phyloP scores from a whole-genome alignment of 768 basidiomycete genomes.

The button mushroom (Agaricus bisporus) region DNA sequence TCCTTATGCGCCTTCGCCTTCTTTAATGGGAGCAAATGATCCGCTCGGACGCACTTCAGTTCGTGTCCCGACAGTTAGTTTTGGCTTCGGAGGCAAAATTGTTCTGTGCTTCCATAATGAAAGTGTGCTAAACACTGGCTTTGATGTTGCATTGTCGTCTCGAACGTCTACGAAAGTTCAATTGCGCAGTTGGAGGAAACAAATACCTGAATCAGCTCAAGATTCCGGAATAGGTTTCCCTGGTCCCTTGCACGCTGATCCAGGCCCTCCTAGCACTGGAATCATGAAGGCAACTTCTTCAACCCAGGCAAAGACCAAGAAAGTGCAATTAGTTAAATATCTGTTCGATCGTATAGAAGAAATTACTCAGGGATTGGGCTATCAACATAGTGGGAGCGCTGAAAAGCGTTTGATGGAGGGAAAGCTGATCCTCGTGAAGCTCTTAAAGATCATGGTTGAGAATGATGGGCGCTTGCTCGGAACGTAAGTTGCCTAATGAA shows the following conservation, averaged over 20 bases:
- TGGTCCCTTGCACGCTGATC: slow-evolving; percentile 82
- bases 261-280: slow-evolving; percentile 54
- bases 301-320: slow-evolving; percentile 75
- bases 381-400: slow-evolving; percentile 38
- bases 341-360: slow-evolving; percentile 72
- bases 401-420: slow-evolving; percentile 66
- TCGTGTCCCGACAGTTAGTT: slow-evolving; percentile 75
- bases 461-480: slow-evolving; percentile 85
- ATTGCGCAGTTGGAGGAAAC: slow-evolving; percentile 58
- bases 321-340: slow-evolving; percentile 70
- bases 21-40: slow-evolving; percentile 76
- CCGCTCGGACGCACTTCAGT: slow-evolving; percentile 69
- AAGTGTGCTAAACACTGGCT: slow-evolving; percentile 59
- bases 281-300: slow-evolving; percentile 66
- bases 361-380: slow-evolving; percentile 69
- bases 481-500: slow-evolving; percentile 49
- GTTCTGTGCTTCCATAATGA: slow-evolving; percentile 83
- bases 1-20: slow-evolving; percentile 81
- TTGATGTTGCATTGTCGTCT: slow-evolving; percentile 71
- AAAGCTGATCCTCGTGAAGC: slow-evolving; percentile 63
- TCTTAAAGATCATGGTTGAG: slow-evolving; percentile 79
- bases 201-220: slow-evolving; percentile 64
- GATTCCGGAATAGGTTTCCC: slow-evolving; percentile 59
- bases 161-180: slow-evolving; percentile 65
- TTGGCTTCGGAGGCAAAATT: slow-evolving; percentile 91